Evolutionary conservation across 2,329 filamentous ascomycete genomes (phyloP).

Genomic region (Metarhizium guizhouense): DNA sequence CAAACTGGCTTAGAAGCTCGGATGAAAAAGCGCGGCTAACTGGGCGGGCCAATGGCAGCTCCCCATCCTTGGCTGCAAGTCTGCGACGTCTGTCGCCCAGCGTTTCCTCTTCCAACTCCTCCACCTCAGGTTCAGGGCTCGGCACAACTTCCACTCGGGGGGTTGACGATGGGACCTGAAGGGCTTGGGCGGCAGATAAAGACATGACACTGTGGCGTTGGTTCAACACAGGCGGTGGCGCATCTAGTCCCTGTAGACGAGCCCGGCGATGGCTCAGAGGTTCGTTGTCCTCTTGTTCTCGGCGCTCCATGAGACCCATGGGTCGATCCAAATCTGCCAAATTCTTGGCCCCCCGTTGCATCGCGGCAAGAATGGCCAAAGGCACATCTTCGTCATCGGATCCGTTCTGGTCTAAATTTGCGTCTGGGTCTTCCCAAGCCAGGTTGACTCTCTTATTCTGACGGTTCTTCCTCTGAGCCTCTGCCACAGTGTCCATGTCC

Average conservation of each 20-base stretch:
- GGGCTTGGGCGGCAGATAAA: conserved; percentile 19
- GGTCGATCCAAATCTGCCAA: conserved; percentile 53
- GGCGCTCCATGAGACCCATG: conserved; percentile 67
- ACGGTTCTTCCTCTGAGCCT: conserved; percentile 69
- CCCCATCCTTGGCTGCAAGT: conserved; percentile 48
- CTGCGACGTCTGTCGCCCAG: conserved; percentile 57
- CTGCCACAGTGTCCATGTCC: conserved; percentile 81
- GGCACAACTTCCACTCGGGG: background rate
- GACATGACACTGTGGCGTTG: conserved; percentile 37
- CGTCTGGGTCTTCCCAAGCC: conserved; percentile 73
- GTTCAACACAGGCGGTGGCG: conserved; percentile 29
- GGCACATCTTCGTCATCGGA: conserved; percentile 79
- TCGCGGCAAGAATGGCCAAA: conserved; percentile 66
- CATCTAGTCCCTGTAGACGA: conserved; percentile 58
- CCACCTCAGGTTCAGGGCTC: conserved; percentile 34
- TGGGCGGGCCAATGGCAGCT: conserved; percentile 44
- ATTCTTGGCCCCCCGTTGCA: conserved; percentile 42
- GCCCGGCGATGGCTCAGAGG: conserved; percentile 71
- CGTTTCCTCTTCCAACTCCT: conserved; percentile 54
- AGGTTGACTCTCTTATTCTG: conserved; percentile 70
- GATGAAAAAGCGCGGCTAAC: conserved; percentile 58
- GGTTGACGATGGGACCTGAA: background rate
- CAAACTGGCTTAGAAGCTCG: conserved; percentile 60
- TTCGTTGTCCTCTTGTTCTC: conserved; percentile 86
- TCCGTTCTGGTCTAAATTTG: conserved; percentile 32